A percentile compares a stretch with the other conserved stretches of the same genome.
Conservation (phyloP, 2,329 filamentous ascomycete species). For the Sodiomyces alkalinus region DNA sequence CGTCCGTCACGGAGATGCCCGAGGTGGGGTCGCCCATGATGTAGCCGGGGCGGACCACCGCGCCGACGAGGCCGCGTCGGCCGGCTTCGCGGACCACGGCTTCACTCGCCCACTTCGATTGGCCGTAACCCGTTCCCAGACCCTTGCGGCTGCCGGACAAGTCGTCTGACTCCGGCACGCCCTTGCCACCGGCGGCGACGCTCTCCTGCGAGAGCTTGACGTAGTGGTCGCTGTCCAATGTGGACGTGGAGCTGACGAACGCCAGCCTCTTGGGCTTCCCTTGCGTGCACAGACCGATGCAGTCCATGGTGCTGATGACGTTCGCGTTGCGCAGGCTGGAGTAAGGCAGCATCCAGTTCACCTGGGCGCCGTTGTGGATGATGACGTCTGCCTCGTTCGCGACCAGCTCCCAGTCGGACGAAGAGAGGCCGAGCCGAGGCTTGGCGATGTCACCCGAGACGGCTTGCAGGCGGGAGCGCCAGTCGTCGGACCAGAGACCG, state of each 20-base stretch:
- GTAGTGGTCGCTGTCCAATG: constrained; percentile 72
- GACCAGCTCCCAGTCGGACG: constrained; percentile 49
- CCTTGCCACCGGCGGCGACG: constrained; percentile 42
- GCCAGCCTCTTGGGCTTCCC: constrained; percentile 67
- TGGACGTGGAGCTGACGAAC: constrained; percentile 72
- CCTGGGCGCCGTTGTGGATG: constrained; percentile 68
- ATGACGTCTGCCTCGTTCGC: constrained; percentile 53
- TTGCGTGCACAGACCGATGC: constrained; percentile 57
- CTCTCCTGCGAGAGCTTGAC: constrained; percentile 54
- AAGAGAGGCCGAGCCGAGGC: constrained; percentile 56
- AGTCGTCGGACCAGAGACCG: constrained; percentile 60
- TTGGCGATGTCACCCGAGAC: constrained; percentile 63
- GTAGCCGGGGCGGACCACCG: constrained; percentile 73
- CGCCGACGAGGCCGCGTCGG: constrained; percentile 56
- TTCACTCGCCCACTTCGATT: constrained; percentile 72
- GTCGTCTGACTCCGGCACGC: constrained; percentile 62
- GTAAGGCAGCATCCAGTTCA: constrained; percentile 75
- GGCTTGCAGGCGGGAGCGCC: constrained; percentile 47
- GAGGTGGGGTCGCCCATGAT: constrained; percentile 58
- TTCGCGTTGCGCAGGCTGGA: constrained; percentile 57
- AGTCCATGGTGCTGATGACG: constrained; percentile 66
- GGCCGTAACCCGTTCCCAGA: constrained; percentile 77
- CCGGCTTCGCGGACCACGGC: constrained; percentile 66
- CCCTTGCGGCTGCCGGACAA: constrained; percentile 61
- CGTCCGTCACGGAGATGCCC: constrained; percentile 67